Conservation (phyloP, 352 stramenopile species). For the Blastocystis sp. region DNA sequence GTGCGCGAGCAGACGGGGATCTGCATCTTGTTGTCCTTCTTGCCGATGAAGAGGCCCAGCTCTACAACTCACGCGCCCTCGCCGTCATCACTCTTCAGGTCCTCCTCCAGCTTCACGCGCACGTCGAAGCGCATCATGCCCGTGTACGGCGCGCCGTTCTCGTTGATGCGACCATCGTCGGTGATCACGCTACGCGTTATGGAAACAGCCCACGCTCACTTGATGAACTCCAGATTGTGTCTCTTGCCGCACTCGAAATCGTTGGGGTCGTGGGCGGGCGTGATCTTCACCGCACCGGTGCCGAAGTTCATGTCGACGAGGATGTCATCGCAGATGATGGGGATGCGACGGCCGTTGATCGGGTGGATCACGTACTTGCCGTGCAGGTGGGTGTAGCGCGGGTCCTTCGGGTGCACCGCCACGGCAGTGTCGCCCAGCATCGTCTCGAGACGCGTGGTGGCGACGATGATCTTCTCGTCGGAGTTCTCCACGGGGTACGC, state of each 20-base stretch:
- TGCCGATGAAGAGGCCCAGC: slow-evolving; percentile 92
- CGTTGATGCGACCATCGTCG: slow-evolving; percentile 93
- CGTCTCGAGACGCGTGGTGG: slow-evolving; percentile 97
- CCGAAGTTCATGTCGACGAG: slow-evolving; percentile 98
- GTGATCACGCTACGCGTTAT: slow-evolving; percentile 84
- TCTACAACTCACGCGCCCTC: slow-evolving; percentile 77
- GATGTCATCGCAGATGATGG: slow-evolving; percentile 90
- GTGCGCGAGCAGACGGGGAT: slow-evolving; percentile 94
- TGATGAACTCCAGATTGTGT: slow-evolving; percentile 96
- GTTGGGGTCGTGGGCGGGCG: slow-evolving; percentile 97
- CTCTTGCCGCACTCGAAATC: slow-evolving; percentile 97
- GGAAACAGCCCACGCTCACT: background rate
- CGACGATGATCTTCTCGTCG: slow-evolving; percentile 84
- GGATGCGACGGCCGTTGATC: slow-evolving; percentile 90
- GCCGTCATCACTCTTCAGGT: slow-evolving; percentile 80
- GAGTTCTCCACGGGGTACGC: slow-evolving; percentile 92
- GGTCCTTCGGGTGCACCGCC: slow-evolving; percentile 96
- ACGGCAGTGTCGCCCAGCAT: slow-evolving; percentile 98
- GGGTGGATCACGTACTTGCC: slow-evolving; percentile 93
- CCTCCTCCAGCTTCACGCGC: slow-evolving; percentile 80
- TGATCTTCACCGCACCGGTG: slow-evolving; percentile 94
- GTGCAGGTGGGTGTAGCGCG: slow-evolving; percentile 92
- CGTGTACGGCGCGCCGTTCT: slow-evolving; percentile 85
- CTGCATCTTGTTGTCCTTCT: slow-evolving; percentile 96
- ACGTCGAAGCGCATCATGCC: slow-evolving; percentile 93